Base-by-base conservation (phyloP, 371 early-diverging fungal genomes). In the Paraphysoderma sedebokerense region DNA sequence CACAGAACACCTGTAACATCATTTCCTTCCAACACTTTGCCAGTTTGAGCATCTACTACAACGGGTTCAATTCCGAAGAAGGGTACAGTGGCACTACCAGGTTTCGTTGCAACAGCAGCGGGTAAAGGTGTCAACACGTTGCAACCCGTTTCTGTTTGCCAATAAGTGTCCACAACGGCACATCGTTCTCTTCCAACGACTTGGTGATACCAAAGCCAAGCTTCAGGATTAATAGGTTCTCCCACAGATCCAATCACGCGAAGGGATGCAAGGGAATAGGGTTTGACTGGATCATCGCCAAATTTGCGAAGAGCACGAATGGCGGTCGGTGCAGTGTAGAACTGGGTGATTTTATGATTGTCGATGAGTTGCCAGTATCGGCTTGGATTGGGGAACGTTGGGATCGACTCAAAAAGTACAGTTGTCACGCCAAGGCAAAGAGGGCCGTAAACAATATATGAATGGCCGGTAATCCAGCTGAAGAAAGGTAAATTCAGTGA, bases 241-340 rank as follows among this genome's bases (percentile, higher is more conserved):
- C 98, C 98, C 5, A 97, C 98, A 27, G 86, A 82, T 24, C 92
- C 98, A 31, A 98, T 77, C 19, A 92, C 77, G 44, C 92, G 74
- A 33, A 98, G 70, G 11, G 82, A 70, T 15, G 76, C 69, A 45
- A 92, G 67, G 45, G 83, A 77, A 57, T 77, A 70, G 5, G 70
- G 68, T 48, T 77, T 65, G 29, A 89, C 74, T 72, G 74, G 75
- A 31, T 79, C 69, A 54, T 93, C 82, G 32, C 92, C 92, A 17
- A 82, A 56, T 17, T 84, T 75, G 47, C 88, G 79, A 47, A 98
- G 68, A 2, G 92, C 87, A 44, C 98, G 82, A 53, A 98, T 86
- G 26, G 93, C 92, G 2, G 98, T 98, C 17, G 98, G 98, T 0
- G 98, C 95, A 23, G 98, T 98, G 62, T 96, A 98, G 56, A 98